Evolutionary conservation across 192 early-diverging fungal species (phyloP), one percentile per base, ranked within the genome.

Genomic region (Podila epicladia): DNA sequence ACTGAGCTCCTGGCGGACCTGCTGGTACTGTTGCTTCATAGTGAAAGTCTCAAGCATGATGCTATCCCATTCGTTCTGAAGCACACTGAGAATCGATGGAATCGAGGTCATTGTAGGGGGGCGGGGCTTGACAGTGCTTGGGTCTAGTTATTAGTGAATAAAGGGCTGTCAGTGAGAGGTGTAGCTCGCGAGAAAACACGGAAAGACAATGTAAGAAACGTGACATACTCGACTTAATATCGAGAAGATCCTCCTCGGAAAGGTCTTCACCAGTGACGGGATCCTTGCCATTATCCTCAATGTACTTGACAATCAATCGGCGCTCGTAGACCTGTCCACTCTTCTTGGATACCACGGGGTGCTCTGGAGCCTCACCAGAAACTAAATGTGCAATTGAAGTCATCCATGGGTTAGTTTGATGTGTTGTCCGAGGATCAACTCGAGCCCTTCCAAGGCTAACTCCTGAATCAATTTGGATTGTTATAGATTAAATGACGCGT

Each of bases 61-160:
- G n/a, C 94, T 87, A 72, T 99, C 98, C 94, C 95, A 99, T 78
- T 99, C 98, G 79, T 95, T 95, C 75, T 99, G 98, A 45, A 99
- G 90, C 3, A 92, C 87, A 12, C 91, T 85, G 19, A 99, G 88
- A 24, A 98, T 86, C 31, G 95, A 91, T 15, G 98, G 98, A 41
- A 99, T 91, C 22, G 97, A 98, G 35, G 95, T 97, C 71, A 94
- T 84, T 12, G 93, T 91, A 28, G 98, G 96, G 38, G 95, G 95
- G 22, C 95, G 92, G 26, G 98, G 98, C 64, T 90, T 92, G 35
- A 96, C 91, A 1, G 89, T 87, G 69, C 89, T 85, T 28, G 89
- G 89, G 58, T 51, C 89, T 90, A 59, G 31, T 22, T 31, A 64
- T 8, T 69, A 60, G 20, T 32, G 37, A 75, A n/a, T 19, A 55